These are phyloP conservation scores for Suillus alpinus DNA, from an alignment of 768 basidiomycete species.

Conservation along the genomic window DNA sequence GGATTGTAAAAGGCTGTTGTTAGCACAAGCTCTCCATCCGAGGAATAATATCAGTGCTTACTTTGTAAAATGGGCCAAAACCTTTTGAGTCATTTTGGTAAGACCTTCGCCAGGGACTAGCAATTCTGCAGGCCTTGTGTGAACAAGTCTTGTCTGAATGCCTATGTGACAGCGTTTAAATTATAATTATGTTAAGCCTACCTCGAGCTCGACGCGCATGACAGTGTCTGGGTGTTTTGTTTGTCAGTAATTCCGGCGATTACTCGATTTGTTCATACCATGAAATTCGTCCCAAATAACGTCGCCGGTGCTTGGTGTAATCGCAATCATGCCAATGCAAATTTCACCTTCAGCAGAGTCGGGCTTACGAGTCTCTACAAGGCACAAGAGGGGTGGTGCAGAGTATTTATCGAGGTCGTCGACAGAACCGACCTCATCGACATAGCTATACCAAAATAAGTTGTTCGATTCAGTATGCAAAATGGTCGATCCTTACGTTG, in stretches of 20 bases:
- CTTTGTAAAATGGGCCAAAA: slow-evolving; percentile 72
- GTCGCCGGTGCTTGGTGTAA: slow-evolving; percentile 88
- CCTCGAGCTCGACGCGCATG: slow-evolving; percentile 90
- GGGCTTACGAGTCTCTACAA: slow-evolving; percentile 50
- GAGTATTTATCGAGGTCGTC: slow-evolving; percentile 57
- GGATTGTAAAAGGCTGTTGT: slow-evolving; percentile 27
- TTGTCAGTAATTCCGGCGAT: slow-evolving; percentile 1
- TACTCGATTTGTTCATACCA: slow-evolving; percentile 40
- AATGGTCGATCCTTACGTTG: slow-evolving; percentile 57
- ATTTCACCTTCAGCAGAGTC: slow-evolving; percentile 31
- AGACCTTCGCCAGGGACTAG: slow-evolving; percentile 60
- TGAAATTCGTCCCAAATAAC: slow-evolving; percentile 92
- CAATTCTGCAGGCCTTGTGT: slow-evolving; percentile 81
- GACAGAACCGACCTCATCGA: slow-evolving; percentile 72
- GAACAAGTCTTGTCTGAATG: slow-evolving; percentile 77
- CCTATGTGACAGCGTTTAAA: slow-evolving; percentile 4
- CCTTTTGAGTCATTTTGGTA: slow-evolving; percentile 69
- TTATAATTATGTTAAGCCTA: slow-evolving; percentile 24
- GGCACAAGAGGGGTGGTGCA: slow-evolving; percentile 68
- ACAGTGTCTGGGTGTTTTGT: slow-evolving; percentile 52
- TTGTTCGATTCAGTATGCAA: slow-evolving; percentile 4
- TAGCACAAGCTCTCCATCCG: slow-evolving; percentile 5
- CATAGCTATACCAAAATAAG: slow-evolving; percentile 52
- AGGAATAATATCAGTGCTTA: slow-evolving; percentile 27
- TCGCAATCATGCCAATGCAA: slow-evolving; percentile 68